Base-by-base conservation (phyloP, 345 rosid genomes). In the Lepidium africanum region DNA sequence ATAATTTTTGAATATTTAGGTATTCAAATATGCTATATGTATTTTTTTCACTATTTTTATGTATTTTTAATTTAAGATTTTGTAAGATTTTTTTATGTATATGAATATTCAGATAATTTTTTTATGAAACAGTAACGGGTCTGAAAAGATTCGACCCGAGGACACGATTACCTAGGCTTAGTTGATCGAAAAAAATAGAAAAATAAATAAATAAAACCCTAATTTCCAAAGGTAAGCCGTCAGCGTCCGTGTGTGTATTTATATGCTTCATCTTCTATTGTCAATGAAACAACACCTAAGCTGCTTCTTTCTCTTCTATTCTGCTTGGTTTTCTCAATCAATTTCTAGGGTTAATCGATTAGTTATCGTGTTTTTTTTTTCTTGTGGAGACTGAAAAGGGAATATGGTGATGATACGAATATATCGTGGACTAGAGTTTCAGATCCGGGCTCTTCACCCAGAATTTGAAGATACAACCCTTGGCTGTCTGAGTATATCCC, bases 341-440 rank as follows among this genome's bases (percentile, higher is more conserved):
- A 7, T 2, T 7, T 2, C 11, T 2, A 3, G 16, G 3, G 11
- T 14, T 0, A 5, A 5, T 47, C 8, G 10, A 0, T 5, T 1
- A 6, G 59, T 39, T 39, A 23, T 64, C 6, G 12, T 21, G 4
- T n/a, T n/a, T n/a, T n/a, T n/a, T n/a, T n/a, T n/a, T n/a, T n/a
- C 0, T 1, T 17, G 3, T 10, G 6, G 14, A 7, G 46, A 35
- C 13, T 0, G 10, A 14, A 32, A 46, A 64, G 56, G 74, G 27
- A 76, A 72, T 79, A 87, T 80, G 9, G 76, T 86, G 99, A 91
- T 78, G 99, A 91, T 58, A 68, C 84, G 78, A 77, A 48, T 50
- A 46, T 45, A 39, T 79, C 80, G 87, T 94, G 97, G 97, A 94
- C 97, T 91, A 91, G 96, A 91, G 99, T 91, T 91, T 91, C 99